Base-by-base conservation (phyloP, 2,329 filamentous ascomycete genomes). In the Calonectria leucothoes region DNA sequence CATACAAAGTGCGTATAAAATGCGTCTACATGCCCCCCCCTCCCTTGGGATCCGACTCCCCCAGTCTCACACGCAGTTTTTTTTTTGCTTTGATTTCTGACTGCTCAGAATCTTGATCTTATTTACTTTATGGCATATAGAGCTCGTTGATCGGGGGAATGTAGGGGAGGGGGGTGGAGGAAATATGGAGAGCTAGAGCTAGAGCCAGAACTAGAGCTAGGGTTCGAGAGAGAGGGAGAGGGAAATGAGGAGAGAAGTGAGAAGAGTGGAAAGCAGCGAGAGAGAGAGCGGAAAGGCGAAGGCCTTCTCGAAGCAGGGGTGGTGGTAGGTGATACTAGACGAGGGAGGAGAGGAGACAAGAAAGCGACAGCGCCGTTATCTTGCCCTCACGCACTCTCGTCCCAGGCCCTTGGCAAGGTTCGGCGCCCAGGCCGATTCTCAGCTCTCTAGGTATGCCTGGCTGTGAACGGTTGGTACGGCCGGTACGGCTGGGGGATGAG, bases 51-150 rank as follows among this genome's bases (percentile, higher is more conserved):
- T 49, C 69, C 72, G 70, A 71, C 69, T 75, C 55, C 55, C 69
- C 61, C 52, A 64, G 74, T 77, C 74, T 78, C 74, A 75, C 74
- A 75, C 66, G 74, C 76, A 71, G 76, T 79, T 65, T 73, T 59
- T 79, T 65, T 73, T 59, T 73, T 78, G 51, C 70, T 70, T 67
- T 48, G 33, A 63, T 48, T 73, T 77, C 55, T 66, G 72, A 75
- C 69, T 67, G 45, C 63, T 72, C 69, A 73, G 64, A 70, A 75
- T 75, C 69, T 77, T 39, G 74, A 75, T 70, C 57, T 71, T 65
- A 37, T 65, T 42, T 29, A 31, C 49, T 42, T 68, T 45, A 27
- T 25, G 37, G 7, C 42, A 17, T 66, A 25, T 37, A 12, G 49
- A 52, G 25, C 35, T 64, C 55, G 64, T 37, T 31, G 31, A 49